phyloP scores from a whole-genome alignment of 1,139 yeast genomes.

The Scheffersomyces parashehatae region DNA sequence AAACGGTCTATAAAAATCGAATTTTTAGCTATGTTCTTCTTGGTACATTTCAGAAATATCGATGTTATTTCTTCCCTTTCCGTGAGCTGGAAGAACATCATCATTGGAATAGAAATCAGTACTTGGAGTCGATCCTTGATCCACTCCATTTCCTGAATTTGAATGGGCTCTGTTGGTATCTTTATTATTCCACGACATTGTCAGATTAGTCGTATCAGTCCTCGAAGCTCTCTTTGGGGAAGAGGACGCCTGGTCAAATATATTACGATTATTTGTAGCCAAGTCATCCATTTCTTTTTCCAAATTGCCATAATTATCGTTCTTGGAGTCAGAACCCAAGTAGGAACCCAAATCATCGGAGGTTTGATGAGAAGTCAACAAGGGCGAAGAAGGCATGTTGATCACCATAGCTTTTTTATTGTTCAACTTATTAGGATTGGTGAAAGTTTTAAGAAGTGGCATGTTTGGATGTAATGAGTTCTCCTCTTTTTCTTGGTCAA shows the following conservation, averaged over 20 bases:
- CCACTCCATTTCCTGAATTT: constrained; percentile 18
- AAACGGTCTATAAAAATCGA: not conserved
- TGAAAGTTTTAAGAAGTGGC: constrained; percentile 34
- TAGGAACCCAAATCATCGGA: constrained; percentile 19
- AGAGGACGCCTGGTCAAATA: constrained; percentile 25
- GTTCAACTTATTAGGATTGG: constrained; percentile 15
- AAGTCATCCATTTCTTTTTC: constrained; percentile 23
- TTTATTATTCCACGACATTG: constrained; percentile 28
- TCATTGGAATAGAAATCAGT: constrained; percentile 36
- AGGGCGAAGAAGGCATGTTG: constrained; percentile 49
- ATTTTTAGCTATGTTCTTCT: not conserved
- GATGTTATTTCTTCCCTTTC: constrained; percentile 3
- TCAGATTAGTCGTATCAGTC: constrained; percentile 37
- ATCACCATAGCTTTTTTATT: constrained; percentile 24
- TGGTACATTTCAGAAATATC: not conserved
- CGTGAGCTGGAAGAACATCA: constrained; percentile 13
- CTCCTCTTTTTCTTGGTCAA: constrained; percentile 19
- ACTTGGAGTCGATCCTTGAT: constrained; percentile 31
- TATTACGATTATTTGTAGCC: constrained; percentile 9
- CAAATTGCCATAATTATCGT: constrained; percentile 12
- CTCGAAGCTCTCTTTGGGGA: constrained; percentile 34
- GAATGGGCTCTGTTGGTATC: constrained; percentile 7
- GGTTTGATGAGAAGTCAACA: constrained; percentile 16
- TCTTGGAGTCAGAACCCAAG: constrained; percentile 12
- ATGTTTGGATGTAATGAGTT: constrained; percentile 19